A percentile compares a stretch with the other conserved stretches of the same genome.
These are phyloP conservation scores for Irpex rosettiformis DNA, from an alignment of 1,284 basidiomycete species.

Conservation along the genomic window DNA sequence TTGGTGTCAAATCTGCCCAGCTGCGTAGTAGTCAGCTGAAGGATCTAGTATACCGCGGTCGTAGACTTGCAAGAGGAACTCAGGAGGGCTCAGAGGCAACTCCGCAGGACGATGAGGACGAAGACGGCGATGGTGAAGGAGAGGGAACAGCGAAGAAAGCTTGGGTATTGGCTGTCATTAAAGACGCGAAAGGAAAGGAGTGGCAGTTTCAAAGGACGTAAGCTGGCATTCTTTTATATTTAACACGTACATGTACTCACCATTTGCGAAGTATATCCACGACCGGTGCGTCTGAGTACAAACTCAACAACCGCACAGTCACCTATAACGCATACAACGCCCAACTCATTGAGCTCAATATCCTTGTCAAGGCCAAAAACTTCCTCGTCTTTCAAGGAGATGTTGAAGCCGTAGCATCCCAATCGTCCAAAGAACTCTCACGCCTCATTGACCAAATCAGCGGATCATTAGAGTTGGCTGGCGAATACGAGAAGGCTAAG, in stretches of 20 bases:
- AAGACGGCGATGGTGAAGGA: slow-evolving; percentile 57
- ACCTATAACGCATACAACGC: slow-evolving; percentile 85
- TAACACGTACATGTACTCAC: not conserved
- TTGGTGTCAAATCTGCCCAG: slow-evolving; percentile 93
- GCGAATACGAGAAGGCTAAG: slow-evolving; percentile 89
- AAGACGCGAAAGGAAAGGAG: slow-evolving; percentile 75
- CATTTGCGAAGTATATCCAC: slow-evolving; percentile 68
- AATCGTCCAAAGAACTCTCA: slow-evolving; percentile 88
- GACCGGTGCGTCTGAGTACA: slow-evolving; percentile 85
- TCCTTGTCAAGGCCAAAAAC: slow-evolving; percentile 99
- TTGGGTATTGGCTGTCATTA: slow-evolving; percentile 92
- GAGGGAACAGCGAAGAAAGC: slow-evolving; percentile 88
- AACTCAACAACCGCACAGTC: slow-evolving; percentile 74
- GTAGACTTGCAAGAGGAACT: slow-evolving; percentile 63
- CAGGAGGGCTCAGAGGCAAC: slow-evolving; percentile 46
- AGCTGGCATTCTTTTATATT: slow-evolving; percentile 30
- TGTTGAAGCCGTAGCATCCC: slow-evolving; percentile 96
- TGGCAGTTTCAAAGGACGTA: slow-evolving; percentile 91
- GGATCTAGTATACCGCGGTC: slow-evolving; percentile 92
- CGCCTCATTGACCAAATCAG: slow-evolving; percentile 94
- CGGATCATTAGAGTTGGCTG: slow-evolving; percentile 86
- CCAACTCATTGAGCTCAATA: slow-evolving; percentile 85
- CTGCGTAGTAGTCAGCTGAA: slow-evolving; percentile 91
- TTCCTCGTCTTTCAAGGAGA: slow-evolving; percentile 99
- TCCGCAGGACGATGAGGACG: slow-evolving; percentile 44